Base-by-base conservation (phyloP, 2,329 filamentous ascomycete genomes). In the Sphaerulina populicola region DNA sequence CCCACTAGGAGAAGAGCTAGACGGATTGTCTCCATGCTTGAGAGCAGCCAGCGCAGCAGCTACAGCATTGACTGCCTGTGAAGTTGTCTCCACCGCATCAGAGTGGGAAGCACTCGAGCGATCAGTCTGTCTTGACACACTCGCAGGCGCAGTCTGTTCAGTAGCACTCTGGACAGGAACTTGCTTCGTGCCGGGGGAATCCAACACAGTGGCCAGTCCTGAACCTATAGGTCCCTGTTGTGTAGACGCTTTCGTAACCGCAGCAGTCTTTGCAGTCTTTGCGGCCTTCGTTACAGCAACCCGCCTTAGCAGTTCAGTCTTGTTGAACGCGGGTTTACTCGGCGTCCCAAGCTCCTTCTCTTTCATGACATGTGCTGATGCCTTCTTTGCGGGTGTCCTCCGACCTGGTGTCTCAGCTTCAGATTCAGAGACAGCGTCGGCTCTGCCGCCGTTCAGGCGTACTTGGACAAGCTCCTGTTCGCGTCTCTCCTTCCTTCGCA, bases 311-410 rank as follows among this genome's bases (percentile, higher is more conserved):
- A 40, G 31, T 21, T 15, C 33, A 6, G 15, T 31, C 38, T 41
- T 27, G 8, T 40, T 27, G 14, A 11, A 44, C 1, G 3, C 36
- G 6, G 30, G 12, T 41, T 36, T 45, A 21, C 8, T 12, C 18
- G 33, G 21, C 27, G 9, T 18, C 38, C 35, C 31, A 40, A 44
- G 30, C 47, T 41, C 55, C 51, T 50, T 45, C n/a, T 49, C 31
- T 21, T 49, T 49, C 46, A 49, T 49, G 11, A 50, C 36, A 49
- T 71, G 69, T 6, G 62, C 48, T 38, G 67, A 68, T 6, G 67
- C 68, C 48, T 66, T 69, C 23, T 59, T 57, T 10, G 69, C 68
- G n/a, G 68, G 68, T 3, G 66, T 64, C n/a, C 55, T 57, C 27
- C 53, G 57, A 23, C 35, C 48, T n/a, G 23, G 40, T 11, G 53